Evolutionary conservation across 2,329 filamentous ascomycete genomes (phyloP).

Genomic region (Verticillium longisporum): DNA sequence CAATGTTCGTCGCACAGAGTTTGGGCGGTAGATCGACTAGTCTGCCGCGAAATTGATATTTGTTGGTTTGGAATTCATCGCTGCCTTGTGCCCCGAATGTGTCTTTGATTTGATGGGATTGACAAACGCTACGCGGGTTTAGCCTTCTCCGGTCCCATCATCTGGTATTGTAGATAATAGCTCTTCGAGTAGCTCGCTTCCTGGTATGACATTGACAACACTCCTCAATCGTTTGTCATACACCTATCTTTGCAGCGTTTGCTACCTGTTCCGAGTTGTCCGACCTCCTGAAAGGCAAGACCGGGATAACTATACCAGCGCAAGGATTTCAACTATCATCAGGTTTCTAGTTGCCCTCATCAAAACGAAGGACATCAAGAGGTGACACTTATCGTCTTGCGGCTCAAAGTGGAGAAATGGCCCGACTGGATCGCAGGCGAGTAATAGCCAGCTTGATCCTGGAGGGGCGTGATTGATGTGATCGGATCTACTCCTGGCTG

Average conservation of each 20-base stretch:
- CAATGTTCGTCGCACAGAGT: neutral
- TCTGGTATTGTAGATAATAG: no score
- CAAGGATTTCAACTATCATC: no score
- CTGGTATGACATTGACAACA: neutral
- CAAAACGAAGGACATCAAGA: no score
- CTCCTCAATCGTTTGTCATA: no score
- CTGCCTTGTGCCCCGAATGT: neutral
- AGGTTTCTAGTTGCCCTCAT: no score
- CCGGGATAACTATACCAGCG: no score
- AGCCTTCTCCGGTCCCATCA: no score
- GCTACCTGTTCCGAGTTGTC: no score
- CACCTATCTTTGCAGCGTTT: no score
- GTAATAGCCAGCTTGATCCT: neutral
- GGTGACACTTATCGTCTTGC: neutral
- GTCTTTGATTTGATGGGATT: neutral
- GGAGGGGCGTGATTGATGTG: neutral
- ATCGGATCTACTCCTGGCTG: neutral
- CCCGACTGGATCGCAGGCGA: neutral
- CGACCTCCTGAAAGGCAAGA: no score
- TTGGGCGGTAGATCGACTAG: neutral
- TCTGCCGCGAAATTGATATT: neutral
- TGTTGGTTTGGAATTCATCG: neutral
- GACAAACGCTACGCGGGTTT: no score
- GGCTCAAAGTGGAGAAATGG: neutral
- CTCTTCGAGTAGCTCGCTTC: no score